phyloP scores from a whole-genome alignment of 768 basidiomycete genomes.

The Lactarius akahatsu region DNA sequence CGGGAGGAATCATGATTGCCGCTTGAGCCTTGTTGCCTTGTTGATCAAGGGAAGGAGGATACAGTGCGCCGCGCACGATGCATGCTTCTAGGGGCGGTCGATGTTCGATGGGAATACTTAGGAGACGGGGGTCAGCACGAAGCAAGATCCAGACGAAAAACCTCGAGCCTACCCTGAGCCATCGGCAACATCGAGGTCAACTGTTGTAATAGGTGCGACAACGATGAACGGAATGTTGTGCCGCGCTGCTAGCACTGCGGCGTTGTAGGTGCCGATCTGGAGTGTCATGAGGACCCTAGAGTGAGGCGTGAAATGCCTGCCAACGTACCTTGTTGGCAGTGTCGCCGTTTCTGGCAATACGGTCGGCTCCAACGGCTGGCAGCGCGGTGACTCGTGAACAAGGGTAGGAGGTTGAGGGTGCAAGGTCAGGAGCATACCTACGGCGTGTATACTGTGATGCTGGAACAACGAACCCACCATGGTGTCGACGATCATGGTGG shows the following conservation, averaged over 20 bases:
- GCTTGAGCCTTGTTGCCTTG: conserved; percentile 59
- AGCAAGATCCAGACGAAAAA: conserved; percentile 9
- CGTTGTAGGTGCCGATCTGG: conserved; percentile 92
- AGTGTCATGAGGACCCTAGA: background rate
- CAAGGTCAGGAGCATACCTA: conserved; percentile 48
- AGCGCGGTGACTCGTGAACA: background rate
- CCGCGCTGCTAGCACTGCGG: conserved; percentile 85
- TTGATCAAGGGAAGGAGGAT: conserved; percentile 46
- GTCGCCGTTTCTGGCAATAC: conserved; percentile 91
- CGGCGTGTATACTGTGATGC: conserved; percentile 76
- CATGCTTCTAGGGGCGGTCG: conserved; percentile 86
- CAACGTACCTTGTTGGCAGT: conserved; percentile 85
- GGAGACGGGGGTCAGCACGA: background rate
- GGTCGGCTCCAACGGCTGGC: conserved; percentile 82
- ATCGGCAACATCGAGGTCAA: conserved; percentile 76
- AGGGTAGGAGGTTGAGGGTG: background rate
- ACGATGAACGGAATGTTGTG: conserved; percentile 92
- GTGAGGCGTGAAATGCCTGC: background rate
- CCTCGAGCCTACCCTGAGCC: conserved; percentile 52
- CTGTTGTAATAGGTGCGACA: conserved; percentile 88
- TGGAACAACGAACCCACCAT: conserved; percentile 97
- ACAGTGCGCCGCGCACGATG: conserved; percentile 77
- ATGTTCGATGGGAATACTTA: conserved; percentile 89
- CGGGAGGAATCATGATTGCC: conserved; percentile 83
- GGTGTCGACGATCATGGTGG: conserved; percentile 94